These are phyloP conservation scores for Agapanthus africanus DNA, from an alignment of 106 monocot genomes.

Conservation along the genomic window DNA sequence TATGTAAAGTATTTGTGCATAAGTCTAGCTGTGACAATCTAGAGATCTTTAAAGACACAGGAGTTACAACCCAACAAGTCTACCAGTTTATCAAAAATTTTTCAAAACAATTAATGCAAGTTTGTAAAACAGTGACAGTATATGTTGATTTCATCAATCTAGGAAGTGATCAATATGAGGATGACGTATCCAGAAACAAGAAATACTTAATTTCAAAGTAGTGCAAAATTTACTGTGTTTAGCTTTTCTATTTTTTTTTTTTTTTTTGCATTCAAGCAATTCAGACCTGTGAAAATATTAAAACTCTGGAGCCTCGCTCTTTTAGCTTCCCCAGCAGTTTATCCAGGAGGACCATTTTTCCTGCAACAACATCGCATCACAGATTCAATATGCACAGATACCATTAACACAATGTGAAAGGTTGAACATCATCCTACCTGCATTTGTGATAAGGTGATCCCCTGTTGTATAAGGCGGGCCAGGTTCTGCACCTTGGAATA, in stretches of 20 bases:
- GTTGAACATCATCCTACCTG: constrained; percentile 29
- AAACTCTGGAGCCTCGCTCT: constrained; percentile 72
- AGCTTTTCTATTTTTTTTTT: neutral
- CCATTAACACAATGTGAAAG: too few relatives aligned
- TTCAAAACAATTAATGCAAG: neutral
- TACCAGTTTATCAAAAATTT: neutral
- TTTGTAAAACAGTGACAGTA: neutral
- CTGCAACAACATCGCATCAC: constrained; percentile 22
- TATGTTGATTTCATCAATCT: neutral
- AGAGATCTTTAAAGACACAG: neutral
- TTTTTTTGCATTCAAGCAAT: neutral
- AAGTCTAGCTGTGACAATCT: neutral
- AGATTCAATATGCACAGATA: neutral
- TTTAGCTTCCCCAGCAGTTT: constrained; percentile 80
- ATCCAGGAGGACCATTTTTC: constrained; percentile 95
- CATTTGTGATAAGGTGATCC: constrained; percentile 69
- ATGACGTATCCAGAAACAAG: neutral
- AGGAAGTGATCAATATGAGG: neutral
- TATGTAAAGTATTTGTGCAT: neutral
- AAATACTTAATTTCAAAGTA: neutral
- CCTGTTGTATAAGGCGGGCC: constrained; percentile 79
- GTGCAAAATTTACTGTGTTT: neutral
- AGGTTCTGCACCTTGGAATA: constrained; percentile 90
- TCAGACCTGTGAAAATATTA: constrained; percentile 79
- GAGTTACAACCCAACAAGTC: neutral